A percentile compares a stretch with the other conserved stretches of the same genome.
These are phyloP conservation scores for Mucor racemosus DNA, from an alignment of 371 early-diverging fungal species.

Conservation along the genomic window DNA sequence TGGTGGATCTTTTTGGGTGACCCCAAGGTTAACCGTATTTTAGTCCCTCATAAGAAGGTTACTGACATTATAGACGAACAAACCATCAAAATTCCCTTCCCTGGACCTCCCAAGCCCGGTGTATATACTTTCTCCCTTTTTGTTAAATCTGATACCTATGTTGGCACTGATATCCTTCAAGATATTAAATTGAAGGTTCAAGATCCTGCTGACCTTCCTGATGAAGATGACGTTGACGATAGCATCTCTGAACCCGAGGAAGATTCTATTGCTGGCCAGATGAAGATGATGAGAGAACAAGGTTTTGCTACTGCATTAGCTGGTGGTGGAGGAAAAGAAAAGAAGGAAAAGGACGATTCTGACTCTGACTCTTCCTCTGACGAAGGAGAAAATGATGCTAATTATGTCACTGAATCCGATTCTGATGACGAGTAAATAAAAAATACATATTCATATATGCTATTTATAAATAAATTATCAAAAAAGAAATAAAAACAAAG, in stretches of 20 bases:
- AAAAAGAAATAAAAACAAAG: constrained; percentile 5
- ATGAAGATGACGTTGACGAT: constrained; percentile 81
- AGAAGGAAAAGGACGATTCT: constrained; percentile 36
- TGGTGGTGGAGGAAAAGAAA: constrained; percentile 53
- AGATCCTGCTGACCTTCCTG: constrained; percentile 72
- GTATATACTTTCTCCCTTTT: constrained; percentile 81
- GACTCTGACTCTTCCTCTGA: constrained; percentile 27
- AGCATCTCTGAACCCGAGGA: constrained; percentile 97
- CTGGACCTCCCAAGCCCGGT: constrained; percentile 90
- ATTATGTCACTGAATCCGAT: constrained; percentile 37
- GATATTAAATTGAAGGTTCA: constrained; percentile 77
- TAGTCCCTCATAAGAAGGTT: constrained; percentile 79
- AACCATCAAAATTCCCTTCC: constrained; percentile 87
- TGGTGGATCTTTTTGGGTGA: constrained; percentile 96
- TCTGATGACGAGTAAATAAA: constrained; percentile 21
- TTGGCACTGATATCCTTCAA: constrained; percentile 80
- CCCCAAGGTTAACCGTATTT: constrained; percentile 80
- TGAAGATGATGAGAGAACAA: constrained; percentile 84
- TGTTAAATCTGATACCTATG: constrained; percentile 88
- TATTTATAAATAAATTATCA: background rate
- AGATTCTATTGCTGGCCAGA: constrained; percentile 93
- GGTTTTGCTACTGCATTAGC: constrained; percentile 65
- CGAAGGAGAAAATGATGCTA: constrained; percentile 35
- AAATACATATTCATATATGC: background rate
- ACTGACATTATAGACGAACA: constrained; percentile 74